phyloP scores from a whole-genome alignment of 75 land plant species.

The Pseudotsuga menziesii region DNA sequence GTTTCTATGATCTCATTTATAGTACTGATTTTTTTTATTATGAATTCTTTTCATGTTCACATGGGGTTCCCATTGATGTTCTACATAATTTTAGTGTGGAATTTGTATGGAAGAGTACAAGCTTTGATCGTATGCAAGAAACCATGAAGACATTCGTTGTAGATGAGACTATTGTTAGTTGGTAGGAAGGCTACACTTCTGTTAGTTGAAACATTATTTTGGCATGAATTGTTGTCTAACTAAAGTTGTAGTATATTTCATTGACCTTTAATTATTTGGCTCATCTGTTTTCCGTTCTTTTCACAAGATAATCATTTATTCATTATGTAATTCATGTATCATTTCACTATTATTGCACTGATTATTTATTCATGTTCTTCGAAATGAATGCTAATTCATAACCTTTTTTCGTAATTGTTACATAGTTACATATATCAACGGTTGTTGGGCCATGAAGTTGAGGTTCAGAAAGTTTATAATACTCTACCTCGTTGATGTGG shows the following conservation, averaged over 20 bases:
- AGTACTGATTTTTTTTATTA: background rate
- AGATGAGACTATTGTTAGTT: slow-evolving; percentile 99
- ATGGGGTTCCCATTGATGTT: slow-evolving; percentile 99
- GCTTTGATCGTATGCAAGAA: slow-evolving; percentile 97
- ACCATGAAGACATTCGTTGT: slow-evolving; percentile 99
- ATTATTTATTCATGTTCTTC: background rate
- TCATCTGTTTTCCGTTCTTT: background rate
- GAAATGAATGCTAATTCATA: background rate
- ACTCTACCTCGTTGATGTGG: slow-evolving; percentile 94
- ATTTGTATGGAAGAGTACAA: slow-evolving; percentile 99
- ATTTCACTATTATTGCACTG: background rate
- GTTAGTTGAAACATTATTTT: background rate
- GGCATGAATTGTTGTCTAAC: background rate
- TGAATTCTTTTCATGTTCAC: slow-evolving; percentile 7
- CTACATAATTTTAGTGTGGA: slow-evolving; percentile 98
- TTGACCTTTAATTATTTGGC: background rate
- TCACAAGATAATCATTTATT: background rate
- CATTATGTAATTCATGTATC: background rate
- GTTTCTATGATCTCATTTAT: background rate
- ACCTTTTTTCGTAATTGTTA: background rate
- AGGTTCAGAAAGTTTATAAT: slow-evolving; percentile 83
- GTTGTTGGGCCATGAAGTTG: slow-evolving; percentile 96
- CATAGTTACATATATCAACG: slow-evolving; percentile 97
- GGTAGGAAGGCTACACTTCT: slow-evolving; percentile 34
- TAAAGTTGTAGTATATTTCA: background rate